These are phyloP conservation scores for Pharnaceum exiguum DNA, from an alignment of 148 eudicot species.

Conservation along the genomic window DNA sequence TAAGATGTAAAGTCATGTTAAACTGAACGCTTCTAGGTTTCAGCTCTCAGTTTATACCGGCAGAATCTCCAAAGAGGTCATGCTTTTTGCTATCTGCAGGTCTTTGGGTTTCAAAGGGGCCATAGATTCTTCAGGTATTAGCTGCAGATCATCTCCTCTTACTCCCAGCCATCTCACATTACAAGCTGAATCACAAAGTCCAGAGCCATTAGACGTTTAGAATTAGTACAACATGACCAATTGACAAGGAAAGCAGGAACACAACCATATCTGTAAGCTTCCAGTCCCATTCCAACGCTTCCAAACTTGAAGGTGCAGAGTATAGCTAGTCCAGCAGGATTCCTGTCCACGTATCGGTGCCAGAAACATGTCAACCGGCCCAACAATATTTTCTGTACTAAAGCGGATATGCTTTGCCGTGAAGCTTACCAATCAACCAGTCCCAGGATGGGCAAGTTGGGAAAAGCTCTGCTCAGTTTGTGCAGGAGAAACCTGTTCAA, in stretches of 20 bases:
- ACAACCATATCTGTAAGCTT: constrained; percentile 97
- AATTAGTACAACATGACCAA: too few species aligned
- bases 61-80: constrained; percentile 63
- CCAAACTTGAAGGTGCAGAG: constrained; percentile 90
- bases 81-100: constrained; percentile 82
- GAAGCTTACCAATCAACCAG: constrained; percentile 80
- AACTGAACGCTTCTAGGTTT: background rate
- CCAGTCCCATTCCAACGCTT: constrained; percentile 94
- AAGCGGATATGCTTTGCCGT: background rate
- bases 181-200: constrained; percentile 54
- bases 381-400: background rate
- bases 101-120: constrained; percentile 65
- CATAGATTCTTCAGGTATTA: constrained; percentile 72
- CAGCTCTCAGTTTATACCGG: constrained; percentile 31
- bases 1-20: background rate
- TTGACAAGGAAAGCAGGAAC: background rate
- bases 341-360: constrained; percentile 38
- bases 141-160: constrained; percentile 66
- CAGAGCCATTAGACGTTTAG: too few species aligned
- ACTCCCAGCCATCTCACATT: constrained; percentile 88
- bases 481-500: constrained; percentile 83
- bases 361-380: background rate
- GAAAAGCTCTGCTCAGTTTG: constrained; percentile 67
- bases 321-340: constrained; percentile 92
- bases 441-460: constrained; percentile 72